Evolutionary conservation across 306 rosid genomes (phyloP).

Genomic region (Medicago truncatula): MtrunA17r5.0-ANR NC_053045.1:55022001-55022500

Average conservation of each 20-base stretch:
- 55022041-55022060: not conserved
- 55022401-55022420: not conserved
- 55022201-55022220: constrained; percentile 23
- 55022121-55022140: constrained; percentile 33
- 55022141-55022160: constrained; percentile 30
- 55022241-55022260: constrained; percentile 23
- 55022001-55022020: not conserved
- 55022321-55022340: too few relatives aligned
- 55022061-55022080: constrained; percentile 16
- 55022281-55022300: not conserved
- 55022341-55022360: not conserved
- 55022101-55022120: constrained; percentile 21
- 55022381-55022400: not conserved
- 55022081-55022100: constrained; percentile 33
- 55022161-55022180: constrained; percentile 15
- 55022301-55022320: not conserved
- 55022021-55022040: constrained; percentile 27
- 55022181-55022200: constrained; percentile 16
- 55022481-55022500: too few relatives aligned
- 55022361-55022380: not conserved
- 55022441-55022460: not conserved
- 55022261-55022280: constrained; percentile 5
- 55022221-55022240: constrained; percentile 29
- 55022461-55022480: not conserved
- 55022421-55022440: not conserved